Base-by-base conservation (phyloP, 176 grass and related monocot species). In the Triticum urartu region DNA sequence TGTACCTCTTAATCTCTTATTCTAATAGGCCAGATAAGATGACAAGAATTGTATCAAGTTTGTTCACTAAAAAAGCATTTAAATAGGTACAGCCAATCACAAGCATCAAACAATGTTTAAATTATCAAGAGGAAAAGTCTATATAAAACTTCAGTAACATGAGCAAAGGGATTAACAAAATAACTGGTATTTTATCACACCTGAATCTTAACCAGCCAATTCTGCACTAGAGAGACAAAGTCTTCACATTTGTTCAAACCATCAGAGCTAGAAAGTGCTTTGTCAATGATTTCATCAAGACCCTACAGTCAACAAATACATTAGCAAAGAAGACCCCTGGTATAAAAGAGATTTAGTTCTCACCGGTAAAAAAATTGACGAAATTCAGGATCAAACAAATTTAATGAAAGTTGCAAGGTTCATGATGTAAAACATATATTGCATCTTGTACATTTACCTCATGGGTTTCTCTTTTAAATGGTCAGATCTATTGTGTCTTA, bases 131-230 rank as follows among this genome's bases (percentile, higher is more conserved):
- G 2, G 52, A 79, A n/a, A 35, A 36, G 38, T 75, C 24, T 38
- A 9, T 78, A 36, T 60, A 61, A 24, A 33, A 24, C 7, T 40
- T 42, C 21, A 21, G 25, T 61, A 68, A 77, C 62, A 68, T 9
- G 45, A 63, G 36, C 40, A 54, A 9, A 22, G 1, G 33, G 58
- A 40, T 43, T 28, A 40, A 69, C 17, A 59, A 45, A 39, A 14
- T 12, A 50, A 52, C 17, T 86, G 22, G 32, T 15, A 8, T n/a
- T 79, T 64, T 42, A 86, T 70, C 47, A 67, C 40, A 90, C 96
- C 96, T 98, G 82, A 83, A 98, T 90, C 80, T 83, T 95, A 22
- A 45, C 87, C n/a, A 95, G 87, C 93, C 91, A 95, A 64, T 75
- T 89, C 78, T 91, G 84, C 68, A 95, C 96, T 76, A 89, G 48